These are phyloP conservation scores for Populus euphratica DNA, from an alignment of 345 rosid species.

Conservation along the genomic window DNA sequence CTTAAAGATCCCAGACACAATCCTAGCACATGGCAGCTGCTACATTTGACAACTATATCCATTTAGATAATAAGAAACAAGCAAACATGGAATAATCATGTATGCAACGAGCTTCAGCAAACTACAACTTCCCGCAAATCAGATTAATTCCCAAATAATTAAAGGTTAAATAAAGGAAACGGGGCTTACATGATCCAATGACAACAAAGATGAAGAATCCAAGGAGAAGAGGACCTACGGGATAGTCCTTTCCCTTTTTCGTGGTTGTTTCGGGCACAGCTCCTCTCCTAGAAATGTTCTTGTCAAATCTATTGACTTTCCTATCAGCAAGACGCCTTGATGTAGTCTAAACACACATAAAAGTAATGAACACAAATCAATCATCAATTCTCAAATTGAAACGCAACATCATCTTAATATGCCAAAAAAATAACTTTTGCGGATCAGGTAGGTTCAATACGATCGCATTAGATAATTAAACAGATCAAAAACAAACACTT, in stretches of 20 bases:
- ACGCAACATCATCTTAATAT: too few species aligned
- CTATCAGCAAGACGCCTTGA: conserved; percentile 82
- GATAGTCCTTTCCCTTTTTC: conserved; percentile 83
- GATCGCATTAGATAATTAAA: background rate
- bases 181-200: conserved; percentile 80
- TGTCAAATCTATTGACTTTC: conserved; percentile 76
- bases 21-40: background rate
- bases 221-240: conserved; percentile 86
- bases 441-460: background rate
- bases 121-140: background rate
- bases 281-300: conserved; percentile 84
- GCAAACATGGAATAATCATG: too few species aligned
- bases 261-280: conserved; percentile 75
- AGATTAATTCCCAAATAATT: too few species aligned
- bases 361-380: background rate
- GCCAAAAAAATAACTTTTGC: background rate
- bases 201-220: conserved; percentile 93
- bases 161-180: background rate
- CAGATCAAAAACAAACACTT: background rate
- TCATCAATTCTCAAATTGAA: background rate
- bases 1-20: background rate
- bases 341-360: conserved; percentile 56
- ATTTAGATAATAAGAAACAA: background rate
- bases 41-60: background rate
- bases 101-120: background rate